Conservation (phyloP, 1,284 basidiomycete species). For the Malassezia equina region DNA sequence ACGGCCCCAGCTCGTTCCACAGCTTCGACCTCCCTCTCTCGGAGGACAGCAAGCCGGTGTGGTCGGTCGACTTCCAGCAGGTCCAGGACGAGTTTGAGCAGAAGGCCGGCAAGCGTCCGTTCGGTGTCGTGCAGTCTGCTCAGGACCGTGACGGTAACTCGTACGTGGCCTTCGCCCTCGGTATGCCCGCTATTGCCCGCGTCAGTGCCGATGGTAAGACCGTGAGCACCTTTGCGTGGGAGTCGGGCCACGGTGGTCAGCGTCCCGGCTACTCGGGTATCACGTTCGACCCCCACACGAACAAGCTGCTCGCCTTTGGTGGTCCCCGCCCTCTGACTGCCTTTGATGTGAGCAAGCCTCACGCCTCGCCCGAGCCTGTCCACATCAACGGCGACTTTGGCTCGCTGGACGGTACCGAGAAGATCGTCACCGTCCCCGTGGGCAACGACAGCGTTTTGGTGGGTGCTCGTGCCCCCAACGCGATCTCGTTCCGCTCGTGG, state of each 20-base stretch:
- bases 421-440: constrained; percentile 26
- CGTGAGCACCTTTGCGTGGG: constrained; percentile 25
- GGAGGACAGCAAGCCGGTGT: constrained; percentile 24
- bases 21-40: constrained; percentile 33
- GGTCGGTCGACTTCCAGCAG: constrained; percentile 27
- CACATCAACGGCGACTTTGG: constrained; percentile 33
- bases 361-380: constrained; percentile 22
- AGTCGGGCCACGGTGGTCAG: constrained; percentile 31
- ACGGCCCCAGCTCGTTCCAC: constrained; percentile 38
- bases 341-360: constrained; percentile 22
- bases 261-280: constrained; percentile 42
- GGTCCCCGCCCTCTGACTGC: constrained; percentile 38
- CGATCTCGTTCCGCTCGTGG: constrained; percentile 28
- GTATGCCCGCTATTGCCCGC: constrained; percentile 41
- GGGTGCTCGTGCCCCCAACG: constrained; percentile 36
- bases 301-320: constrained; percentile 35
- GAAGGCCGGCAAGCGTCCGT: constrained; percentile 28
- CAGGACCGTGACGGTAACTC: constrained; percentile 40
- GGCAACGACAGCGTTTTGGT: constrained; percentile 24
- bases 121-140: constrained; percentile 38
- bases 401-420: constrained; percentile 29
- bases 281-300: constrained; percentile 27
- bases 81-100: constrained; percentile 31
- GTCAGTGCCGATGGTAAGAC: constrained; percentile 28
- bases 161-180: constrained; percentile 42